Base-by-base conservation (phyloP, 1,284 basidiomycete species). In the Ustilago crameri region DNA sequence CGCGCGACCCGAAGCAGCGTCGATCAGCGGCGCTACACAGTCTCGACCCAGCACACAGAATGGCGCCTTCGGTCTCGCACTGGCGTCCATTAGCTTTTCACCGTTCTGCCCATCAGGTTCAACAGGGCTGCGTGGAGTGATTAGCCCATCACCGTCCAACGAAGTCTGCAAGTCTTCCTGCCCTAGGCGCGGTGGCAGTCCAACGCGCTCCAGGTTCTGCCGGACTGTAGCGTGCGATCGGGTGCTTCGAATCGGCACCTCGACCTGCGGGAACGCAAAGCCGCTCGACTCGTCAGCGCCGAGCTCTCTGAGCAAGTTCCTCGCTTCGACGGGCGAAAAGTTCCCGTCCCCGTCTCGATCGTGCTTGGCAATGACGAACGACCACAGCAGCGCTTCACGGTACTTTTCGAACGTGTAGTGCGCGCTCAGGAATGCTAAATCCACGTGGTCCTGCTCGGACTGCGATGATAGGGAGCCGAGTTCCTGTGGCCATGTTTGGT, bases 341-440 rank as follows among this genome's bases (percentile, higher is more conserved):
- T 38, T 24, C 2, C 59, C 66, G 23, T 69, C 51, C 9, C 24
- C 60, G 38, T 69, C 66, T 12, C 38, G 45, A 20, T 69, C 66
- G 22, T 69, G 66, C 32, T 51, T 63, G 27, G 66, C 66, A 4
- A 69, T 51, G 5, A 69, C 15, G 44, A 69, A 62, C 0, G 66
- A 69, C 66, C 66, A 69, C 15, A 69, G 26, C 10, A 69, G 55
- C 2, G 66, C 66, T 22, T 69, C 66, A 10, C 66, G 42, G 20
- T 53, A 37, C 9, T 51, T 44, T n/a, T 69, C 66, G 9, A 46
- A 9, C 5, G 23, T 51, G 44, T 69, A 63, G 24, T 69, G 60
- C 14, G 66, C 59, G 5, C 43, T 18, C 26, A 69, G 38, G 30
- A 56, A 51, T 15, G 43, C 22, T 12, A 69, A 18, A 27, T 69